Percentiles rank a stretch among this genome's conserved stretches.
Conservation (phyloP, 805 yeast genomes). For the Candida ponderosae region DNA sequence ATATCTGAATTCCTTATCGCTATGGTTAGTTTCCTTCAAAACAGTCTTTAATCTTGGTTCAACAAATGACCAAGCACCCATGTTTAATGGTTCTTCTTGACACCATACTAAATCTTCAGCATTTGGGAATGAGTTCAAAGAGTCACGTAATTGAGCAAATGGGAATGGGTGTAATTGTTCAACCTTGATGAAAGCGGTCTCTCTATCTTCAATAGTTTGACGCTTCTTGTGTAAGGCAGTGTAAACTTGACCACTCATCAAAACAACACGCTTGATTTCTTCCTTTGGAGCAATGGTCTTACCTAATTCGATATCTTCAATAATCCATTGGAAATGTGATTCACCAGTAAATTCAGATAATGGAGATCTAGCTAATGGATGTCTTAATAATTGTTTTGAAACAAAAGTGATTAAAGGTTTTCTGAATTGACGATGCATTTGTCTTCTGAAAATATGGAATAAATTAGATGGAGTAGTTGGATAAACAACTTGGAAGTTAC, state of each 20-base stretch:
- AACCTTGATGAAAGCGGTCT: constrained; percentile 80
- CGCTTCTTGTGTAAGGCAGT: constrained; percentile 89
- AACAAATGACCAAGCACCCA: constrained; percentile 81
- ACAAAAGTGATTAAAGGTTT: constrained; percentile 81
- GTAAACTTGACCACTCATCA: constrained; percentile 91
- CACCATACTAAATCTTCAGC: constrained; percentile 89
- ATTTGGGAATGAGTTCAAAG: constrained; percentile 72
- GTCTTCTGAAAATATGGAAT: constrained; percentile 97
- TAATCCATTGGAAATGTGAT: constrained; percentile 90
- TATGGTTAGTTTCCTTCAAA: constrained; percentile 66
- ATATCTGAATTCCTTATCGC: constrained; percentile 57
- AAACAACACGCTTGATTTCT: constrained; percentile 79
- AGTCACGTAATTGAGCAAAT: constrained; percentile 83
- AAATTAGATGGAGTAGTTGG: constrained; percentile 96
- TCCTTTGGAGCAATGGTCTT: constrained; percentile 67
- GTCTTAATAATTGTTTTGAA: constrained; percentile 92
- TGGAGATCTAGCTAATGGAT: constrained; percentile 90
- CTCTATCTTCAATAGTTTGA: constrained; percentile 63
- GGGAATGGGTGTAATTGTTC: constrained; percentile 99
- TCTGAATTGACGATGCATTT: constrained; percentile 98
- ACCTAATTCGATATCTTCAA: constrained; percentile 86
- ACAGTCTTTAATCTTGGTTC: constrained; percentile 79
- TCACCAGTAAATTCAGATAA: constrained; percentile 84
- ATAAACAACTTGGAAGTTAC: constrained; percentile 96
- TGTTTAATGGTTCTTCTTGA: constrained; percentile 98